Conservation (phyloP, 345 rosid species). For the Chamaenerion angustifolium region DNA sequence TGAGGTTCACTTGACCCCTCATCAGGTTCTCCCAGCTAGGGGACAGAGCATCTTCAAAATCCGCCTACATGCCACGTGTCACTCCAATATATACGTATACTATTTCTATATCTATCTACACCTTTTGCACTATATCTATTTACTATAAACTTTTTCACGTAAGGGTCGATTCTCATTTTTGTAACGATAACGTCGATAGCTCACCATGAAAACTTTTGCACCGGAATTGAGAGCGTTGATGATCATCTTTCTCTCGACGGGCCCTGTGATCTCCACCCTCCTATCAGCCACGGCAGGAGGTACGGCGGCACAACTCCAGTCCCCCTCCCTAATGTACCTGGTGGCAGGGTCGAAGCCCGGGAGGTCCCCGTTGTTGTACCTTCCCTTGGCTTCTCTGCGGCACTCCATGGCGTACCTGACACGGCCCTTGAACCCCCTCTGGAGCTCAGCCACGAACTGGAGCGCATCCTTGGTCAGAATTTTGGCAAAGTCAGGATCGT, state of each 20-base stretch:
- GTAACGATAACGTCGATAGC: too few relatives aligned
- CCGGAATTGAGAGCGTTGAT: constrained; percentile 94
- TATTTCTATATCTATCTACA: too few relatives aligned
- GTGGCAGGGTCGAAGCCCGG: constrained; percentile 85
- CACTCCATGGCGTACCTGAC: constrained; percentile 70
- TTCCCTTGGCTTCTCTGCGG: constrained; percentile 44
- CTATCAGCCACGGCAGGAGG: constrained; percentile 71
- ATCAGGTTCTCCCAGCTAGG: constrained; percentile 95
- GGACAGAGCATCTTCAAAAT: constrained; percentile 81
- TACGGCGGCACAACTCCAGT: constrained; percentile 56
- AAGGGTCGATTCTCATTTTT: too few relatives aligned
- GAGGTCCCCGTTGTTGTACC: constrained; percentile 37
- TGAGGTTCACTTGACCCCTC: constrained; percentile 77
- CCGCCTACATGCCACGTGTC: constrained; percentile 29
- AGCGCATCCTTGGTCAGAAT: constrained; percentile 63
- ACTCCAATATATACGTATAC: too few relatives aligned
- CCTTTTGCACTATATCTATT: too few relatives aligned
- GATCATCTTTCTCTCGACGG: constrained; percentile 89
- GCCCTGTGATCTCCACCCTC: constrained; percentile 82
- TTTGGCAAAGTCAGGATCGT: constrained; percentile 44
- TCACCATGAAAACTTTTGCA: constrained; percentile 92
- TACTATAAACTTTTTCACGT: too few relatives aligned
- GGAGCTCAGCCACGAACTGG: constrained; percentile 67
- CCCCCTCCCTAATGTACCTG: constrained; percentile 48
- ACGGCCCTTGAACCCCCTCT: constrained; percentile 54